phyloP scores from a whole-genome alignment of 305 asterid genomes.

The Rubia peregrina region DNA sequence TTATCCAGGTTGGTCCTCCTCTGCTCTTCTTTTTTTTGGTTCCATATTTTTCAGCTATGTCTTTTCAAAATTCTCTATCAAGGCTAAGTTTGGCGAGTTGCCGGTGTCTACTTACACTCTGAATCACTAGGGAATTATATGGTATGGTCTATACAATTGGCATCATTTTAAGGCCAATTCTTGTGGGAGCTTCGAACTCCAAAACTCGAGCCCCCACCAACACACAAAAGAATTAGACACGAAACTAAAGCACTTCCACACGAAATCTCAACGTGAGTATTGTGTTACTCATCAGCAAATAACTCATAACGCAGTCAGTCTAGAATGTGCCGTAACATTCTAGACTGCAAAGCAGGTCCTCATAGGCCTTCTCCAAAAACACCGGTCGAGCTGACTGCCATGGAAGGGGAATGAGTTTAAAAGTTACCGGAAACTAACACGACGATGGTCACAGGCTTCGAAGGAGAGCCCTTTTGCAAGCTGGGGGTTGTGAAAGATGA shows the following conservation, averaged over 20 bases:
- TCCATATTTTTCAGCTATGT: constrained; percentile 15
- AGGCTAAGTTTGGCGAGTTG: constrained; percentile 65
- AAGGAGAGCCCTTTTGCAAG: constrained; percentile 97
- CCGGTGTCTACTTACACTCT: constrained; percentile 55
- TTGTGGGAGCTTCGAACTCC: constrained; percentile 50
- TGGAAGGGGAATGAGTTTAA: constrained; percentile 43
- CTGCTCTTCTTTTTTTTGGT: constrained; percentile 16
- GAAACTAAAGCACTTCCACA: constrained; percentile 35
- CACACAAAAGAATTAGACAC: constrained; percentile 67
- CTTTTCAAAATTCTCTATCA: constrained; percentile 33
- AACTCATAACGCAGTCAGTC: constrained; percentile 41
- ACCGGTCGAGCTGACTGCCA: constrained; percentile 66
- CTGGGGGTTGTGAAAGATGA: constrained; percentile 68
- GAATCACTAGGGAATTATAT: constrained; percentile 41
- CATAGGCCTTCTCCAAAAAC: constrained; percentile 64
- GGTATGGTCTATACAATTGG: constrained; percentile 78
- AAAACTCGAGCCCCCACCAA: constrained; percentile 51
- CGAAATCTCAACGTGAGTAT: constrained; percentile 39
- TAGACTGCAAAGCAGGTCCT: constrained; percentile 59
- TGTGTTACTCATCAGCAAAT: constrained; percentile 34
- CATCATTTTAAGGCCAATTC: constrained; percentile 53
- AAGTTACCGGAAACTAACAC: constrained; percentile 28
- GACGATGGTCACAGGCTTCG: constrained; percentile 67
- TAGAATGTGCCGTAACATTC: constrained; percentile 69
- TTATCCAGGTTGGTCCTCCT: constrained; percentile 38